Evolutionary conservation across 768 basidiomycete genomes (phyloP).

Genomic region (Xerocomellus intermedius): DNA sequence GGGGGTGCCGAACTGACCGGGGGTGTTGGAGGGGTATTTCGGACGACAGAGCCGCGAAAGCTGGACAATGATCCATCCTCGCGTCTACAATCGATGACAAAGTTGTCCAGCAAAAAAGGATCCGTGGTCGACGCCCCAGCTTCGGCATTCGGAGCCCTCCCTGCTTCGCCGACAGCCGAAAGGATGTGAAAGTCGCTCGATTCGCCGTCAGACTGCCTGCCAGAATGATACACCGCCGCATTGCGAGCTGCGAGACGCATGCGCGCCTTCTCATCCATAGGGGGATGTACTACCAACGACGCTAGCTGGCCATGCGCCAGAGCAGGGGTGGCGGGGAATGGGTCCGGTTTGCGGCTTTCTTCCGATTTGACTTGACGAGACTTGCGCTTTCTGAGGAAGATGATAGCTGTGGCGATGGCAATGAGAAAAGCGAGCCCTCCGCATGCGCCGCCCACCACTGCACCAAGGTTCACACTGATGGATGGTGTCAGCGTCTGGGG

Average conservation of each 20-base stretch:
- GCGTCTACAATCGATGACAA: background rate
- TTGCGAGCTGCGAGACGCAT: background rate
- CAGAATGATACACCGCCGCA: background rate
- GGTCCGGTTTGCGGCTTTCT: slow-evolving; percentile 1
- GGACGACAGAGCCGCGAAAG: background rate
- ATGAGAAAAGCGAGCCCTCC: slow-evolving; percentile 5
- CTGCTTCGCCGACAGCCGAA: background rate
- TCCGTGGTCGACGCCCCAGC: background rate
- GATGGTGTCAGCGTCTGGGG: background rate
- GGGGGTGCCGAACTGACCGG: background rate
- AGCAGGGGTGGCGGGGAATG: background rate
- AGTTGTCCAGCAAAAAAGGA: background rate
- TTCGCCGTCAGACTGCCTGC: background rate
- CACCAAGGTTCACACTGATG: slow-evolving; percentile 2
- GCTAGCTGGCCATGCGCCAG: background rate
- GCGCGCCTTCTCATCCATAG: slow-evolving; percentile 3
- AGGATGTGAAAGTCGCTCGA: background rate
- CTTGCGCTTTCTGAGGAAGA: slow-evolving; percentile 7
- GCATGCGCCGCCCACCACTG: slow-evolving; percentile 5
- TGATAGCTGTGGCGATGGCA: background rate
- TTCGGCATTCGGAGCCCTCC: background rate
- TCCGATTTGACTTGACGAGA: background rate
- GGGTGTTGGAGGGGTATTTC: background rate
- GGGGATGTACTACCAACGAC: background rate
- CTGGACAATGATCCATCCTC: background rate